These are phyloP conservation scores for Cryptococcus floricola DNA, from an alignment of 1,284 basidiomycete species.

Conservation along the genomic window DNA sequence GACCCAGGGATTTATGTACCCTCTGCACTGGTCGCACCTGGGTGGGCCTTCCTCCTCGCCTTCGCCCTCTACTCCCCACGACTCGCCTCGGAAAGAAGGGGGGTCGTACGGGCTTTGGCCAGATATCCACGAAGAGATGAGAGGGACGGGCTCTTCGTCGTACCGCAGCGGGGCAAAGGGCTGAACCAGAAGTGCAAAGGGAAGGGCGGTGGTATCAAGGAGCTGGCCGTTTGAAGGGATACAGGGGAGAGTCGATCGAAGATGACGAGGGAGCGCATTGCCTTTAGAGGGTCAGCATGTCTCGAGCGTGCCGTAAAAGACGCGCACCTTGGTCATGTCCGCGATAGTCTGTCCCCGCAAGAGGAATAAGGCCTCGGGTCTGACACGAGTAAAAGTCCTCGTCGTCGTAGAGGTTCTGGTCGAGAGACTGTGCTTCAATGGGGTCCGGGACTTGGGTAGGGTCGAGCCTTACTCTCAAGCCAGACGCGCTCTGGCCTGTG, in stretches of 20 bases:
- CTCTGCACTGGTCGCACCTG: conserved; percentile 80
- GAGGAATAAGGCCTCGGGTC: conserved; percentile 68
- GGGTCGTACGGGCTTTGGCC: conserved; percentile 51
- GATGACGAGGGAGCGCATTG: conserved; percentile 65
- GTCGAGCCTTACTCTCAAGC: conserved; percentile 75
- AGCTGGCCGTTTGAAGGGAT: conserved; percentile 78
- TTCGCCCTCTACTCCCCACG: background rate
- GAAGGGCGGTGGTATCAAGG: conserved; percentile 75
- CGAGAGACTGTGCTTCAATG: conserved; percentile 74
- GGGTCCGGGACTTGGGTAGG: conserved; percentile 88
- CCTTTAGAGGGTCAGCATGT: conserved; percentile 46
- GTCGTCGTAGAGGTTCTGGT: conserved; percentile 77
- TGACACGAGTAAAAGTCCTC: conserved; percentile 72
- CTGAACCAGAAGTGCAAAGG: conserved; percentile 79
- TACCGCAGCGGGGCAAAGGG: conserved; percentile 81
- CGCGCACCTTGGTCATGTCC: conserved; percentile 84
- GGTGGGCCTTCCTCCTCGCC: conserved; percentile 64
- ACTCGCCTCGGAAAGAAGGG: conserved; percentile 61
- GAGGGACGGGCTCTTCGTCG: conserved; percentile 76
- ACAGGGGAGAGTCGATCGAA: conserved; percentile 64
- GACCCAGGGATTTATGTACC: conserved; percentile 95
- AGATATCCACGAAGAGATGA: conserved; percentile 56
- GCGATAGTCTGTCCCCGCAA: conserved; percentile 80
- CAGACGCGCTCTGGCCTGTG: conserved; percentile 64
- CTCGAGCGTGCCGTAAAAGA: background rate